phyloP scores from a whole-genome alignment of 129 eudicot genomes.

The sunflower (Helianthus annuus) region DNA sequence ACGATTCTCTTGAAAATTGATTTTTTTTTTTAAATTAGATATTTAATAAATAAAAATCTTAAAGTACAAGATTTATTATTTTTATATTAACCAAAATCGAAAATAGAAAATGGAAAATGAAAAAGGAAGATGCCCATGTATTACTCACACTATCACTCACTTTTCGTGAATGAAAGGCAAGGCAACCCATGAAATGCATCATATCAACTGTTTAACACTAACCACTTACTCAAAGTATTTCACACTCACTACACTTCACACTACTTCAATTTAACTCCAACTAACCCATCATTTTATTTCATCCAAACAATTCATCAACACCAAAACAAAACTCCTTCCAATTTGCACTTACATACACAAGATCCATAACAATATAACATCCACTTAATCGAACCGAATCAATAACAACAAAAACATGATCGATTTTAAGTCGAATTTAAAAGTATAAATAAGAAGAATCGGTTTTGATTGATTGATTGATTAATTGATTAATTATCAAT shows the following conservation, averaged over 20 bases:
- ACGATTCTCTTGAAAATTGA: too few species aligned
- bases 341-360: constrained; percentile 2
- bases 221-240: constrained; percentile 73
- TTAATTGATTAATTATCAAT: constrained; percentile 28
- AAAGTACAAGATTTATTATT: not conserved
- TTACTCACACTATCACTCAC: constrained; percentile 59
- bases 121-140: constrained; percentile 49
- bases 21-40: too few species aligned
- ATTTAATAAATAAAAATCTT: not conserved
- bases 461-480: constrained; percentile 1
- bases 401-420: not conserved
- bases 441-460: constrained; percentile 23
- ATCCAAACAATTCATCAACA: not conserved
- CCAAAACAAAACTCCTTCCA: not conserved
- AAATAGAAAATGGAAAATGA: not conserved
- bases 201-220: constrained; percentile 44
- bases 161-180: constrained; percentile 87
- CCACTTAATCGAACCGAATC: not conserved
- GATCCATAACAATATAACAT: not conserved
- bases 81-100: not conserved
- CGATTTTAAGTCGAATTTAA: not conserved
- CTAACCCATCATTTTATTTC: not conserved
- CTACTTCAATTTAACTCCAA: constrained; percentile 43
- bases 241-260: constrained; percentile 47
- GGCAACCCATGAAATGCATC: constrained; percentile 64